Evolutionary conservation across 495 filamentous ascomycete genomes (phyloP).

Genomic region (Xylaria grammica): DNA sequence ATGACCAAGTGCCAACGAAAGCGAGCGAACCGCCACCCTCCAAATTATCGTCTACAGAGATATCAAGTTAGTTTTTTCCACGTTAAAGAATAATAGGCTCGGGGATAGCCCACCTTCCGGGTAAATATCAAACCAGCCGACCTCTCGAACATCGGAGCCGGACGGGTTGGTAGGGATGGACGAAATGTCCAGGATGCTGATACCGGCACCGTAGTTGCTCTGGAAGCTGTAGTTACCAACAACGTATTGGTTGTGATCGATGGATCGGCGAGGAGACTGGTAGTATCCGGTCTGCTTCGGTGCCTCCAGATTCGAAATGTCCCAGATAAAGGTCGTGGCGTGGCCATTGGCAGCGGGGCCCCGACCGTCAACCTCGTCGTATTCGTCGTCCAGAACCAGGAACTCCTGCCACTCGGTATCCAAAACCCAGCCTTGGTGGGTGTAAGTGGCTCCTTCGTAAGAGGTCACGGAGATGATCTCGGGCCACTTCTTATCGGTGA

Average conservation of each 20-base stretch:
- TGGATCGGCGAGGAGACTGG: conserved; percentile 43
- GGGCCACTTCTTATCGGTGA: conserved; percentile 55
- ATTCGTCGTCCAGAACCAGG: conserved; percentile 62
- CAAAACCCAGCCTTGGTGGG: conserved; percentile 62
- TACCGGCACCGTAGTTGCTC: conserved; percentile 58
- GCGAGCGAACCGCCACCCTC: conserved; percentile 43
- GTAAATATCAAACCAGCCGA: conserved; percentile 60
- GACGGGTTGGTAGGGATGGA: conserved; percentile 45
- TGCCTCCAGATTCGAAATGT: conserved; percentile 51
- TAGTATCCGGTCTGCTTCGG: conserved; percentile 59
- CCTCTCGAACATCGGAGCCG: conserved; percentile 48
- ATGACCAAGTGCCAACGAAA: conserved; percentile 59
- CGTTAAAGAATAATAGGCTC: too few relatives aligned
- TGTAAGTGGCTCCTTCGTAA: conserved; percentile 59
- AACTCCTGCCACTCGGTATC: conserved; percentile 47
- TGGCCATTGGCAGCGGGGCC: conserved; percentile 48
- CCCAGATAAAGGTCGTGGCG: conserved; percentile 60
- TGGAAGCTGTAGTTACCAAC: conserved; percentile 54
- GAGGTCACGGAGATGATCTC: conserved; percentile 56
- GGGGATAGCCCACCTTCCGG: conserved; percentile 40
- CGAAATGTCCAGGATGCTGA: conserved; percentile 56
- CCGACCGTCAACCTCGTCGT: conserved; percentile 52
- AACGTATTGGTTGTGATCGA: conserved; percentile 66
- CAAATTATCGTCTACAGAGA: conserved; percentile 46
- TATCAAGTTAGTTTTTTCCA: too few relatives aligned